Evolutionary conservation across 345 rosid genomes (phyloP), one percentile per base, ranked within the genome.

Genomic region (Eucalyptus sp.): DNA sequence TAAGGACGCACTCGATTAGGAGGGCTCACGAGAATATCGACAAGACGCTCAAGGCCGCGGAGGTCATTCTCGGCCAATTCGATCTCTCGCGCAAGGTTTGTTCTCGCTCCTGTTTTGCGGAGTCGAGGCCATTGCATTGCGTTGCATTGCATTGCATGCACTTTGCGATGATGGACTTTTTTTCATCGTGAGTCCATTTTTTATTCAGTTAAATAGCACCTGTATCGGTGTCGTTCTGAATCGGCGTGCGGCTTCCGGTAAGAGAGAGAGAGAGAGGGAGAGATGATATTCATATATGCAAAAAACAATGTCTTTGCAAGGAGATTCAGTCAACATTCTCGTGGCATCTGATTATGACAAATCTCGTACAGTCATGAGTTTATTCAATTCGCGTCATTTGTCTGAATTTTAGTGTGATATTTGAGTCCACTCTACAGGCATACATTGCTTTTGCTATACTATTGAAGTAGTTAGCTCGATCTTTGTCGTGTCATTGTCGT

Each of bases 21-120:
- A 95, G 90, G 91, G 97, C 98, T 50, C 99, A 98, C 80, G 98
- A 95, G 93, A 98, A 96, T 91, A 97, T 97, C 44, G 99, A 97
- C 88, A 95, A 94, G 93, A 93, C 98, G 25, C 50, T 97, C 89
- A 98, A 95, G 94, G 91, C 94, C 29, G 96, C 99, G 4, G 98
- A 97, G 92, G 92, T 91, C 87, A 95, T 98, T 64, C 93, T 98
- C 91, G 93, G 90, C 31, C 98, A 96, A 88, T 98, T 96, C 88
- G 99, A 98, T 79, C 93, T 95, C 87, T 90, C 94, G 29, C 95
- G 94, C 90, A 97, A 97, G 99, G 99, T 97, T 52, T 11, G 48
- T 41, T 41, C 48, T 76, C 29, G 48, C 83, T 41, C 13, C 83
- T 37, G 83, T 41, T 76, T 76, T 41, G 81, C 81, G 44, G 46